Percentiles rank a stretch among this genome's conserved stretches.
Evolutionary conservation across 345 rosid species (phyloP).

Genomic region (Sisymbrium altissimum): DNA sequence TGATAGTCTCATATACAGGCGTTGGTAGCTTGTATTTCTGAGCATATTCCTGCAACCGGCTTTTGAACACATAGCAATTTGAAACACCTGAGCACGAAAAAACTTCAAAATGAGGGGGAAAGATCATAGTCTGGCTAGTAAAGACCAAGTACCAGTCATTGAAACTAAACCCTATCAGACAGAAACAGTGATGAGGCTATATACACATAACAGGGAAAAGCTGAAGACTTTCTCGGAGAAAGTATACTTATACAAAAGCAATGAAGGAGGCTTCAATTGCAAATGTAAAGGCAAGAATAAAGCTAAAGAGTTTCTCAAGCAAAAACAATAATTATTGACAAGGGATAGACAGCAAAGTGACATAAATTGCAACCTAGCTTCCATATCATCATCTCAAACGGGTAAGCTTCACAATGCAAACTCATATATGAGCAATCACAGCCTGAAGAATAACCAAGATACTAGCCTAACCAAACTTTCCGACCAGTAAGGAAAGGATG

Average conservation of each 20-base stretch:
- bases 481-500: neutral
- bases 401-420: neutral
- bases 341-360: neutral
- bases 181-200: neutral
- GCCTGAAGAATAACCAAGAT: neutral
- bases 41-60: slow-evolving; percentile 79
- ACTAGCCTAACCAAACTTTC: neutral
- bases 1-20: slow-evolving; percentile 72
- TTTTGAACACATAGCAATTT: slow-evolving; percentile 78
- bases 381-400: slow-evolving; percentile 1
- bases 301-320: neutral
- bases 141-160: neutral
- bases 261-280: neutral
- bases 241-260: too few relatives aligned
- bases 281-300: slow-evolving; percentile 11
- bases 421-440: neutral
- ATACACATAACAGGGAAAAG: too few relatives aligned
- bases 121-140: neutral
- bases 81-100: slow-evolving; percentile 55
- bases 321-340: neutral
- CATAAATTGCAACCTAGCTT: neutral
- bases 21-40: slow-evolving; percentile 68
- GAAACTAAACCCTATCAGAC: neutral
- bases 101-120: slow-evolving; percentile 2
- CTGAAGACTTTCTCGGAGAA: too few relatives aligned